Evolutionary conservation across 2,329 filamentous ascomycete genomes (phyloP).

Genomic region (Alternaria arbusti): DNA sequence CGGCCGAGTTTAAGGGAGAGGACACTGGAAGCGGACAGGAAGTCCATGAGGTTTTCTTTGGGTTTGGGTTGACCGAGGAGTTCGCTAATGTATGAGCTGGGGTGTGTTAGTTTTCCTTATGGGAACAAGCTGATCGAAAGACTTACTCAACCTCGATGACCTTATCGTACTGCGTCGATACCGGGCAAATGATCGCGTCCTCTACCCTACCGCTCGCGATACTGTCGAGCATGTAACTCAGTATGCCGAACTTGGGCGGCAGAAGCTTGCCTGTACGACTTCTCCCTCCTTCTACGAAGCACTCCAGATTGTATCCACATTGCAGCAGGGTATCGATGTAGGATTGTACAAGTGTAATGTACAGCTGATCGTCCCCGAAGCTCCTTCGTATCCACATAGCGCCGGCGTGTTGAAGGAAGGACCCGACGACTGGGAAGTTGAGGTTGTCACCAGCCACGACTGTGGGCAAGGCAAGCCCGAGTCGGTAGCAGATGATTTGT

Average conservation of each 20-base stretch:
- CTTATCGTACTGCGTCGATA: conserved; percentile 98
- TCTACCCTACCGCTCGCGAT: conserved; percentile 85
- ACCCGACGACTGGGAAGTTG: conserved; percentile 89
- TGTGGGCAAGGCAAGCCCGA: conserved; percentile 86
- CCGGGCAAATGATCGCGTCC: conserved; percentile 91
- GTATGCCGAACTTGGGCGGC: conserved; percentile 92
- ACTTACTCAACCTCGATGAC: conserved; percentile 80
- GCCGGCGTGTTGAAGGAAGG: conserved; percentile 90
- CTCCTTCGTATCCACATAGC: conserved; percentile 95
- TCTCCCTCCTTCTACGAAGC: conserved; percentile 96
- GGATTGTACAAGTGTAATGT: conserved; percentile 89
- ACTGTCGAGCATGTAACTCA: conserved; percentile 90
- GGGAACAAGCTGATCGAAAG: background rate
- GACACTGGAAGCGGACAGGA: conserved; percentile 87
- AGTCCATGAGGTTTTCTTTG: conserved; percentile 90
- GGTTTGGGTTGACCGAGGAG: conserved; percentile 92
- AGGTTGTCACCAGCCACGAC: conserved; percentile 96
- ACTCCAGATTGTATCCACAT: conserved; percentile 92
- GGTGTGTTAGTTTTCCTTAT: conserved; percentile 9
- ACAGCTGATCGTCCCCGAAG: conserved; percentile 90
- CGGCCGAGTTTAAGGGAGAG: conserved; percentile 86
- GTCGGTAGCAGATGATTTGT: conserved; percentile 92
- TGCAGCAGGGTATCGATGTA: conserved; percentile 94
- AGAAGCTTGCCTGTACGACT: conserved; percentile 93
- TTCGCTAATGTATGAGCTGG: conserved; percentile 86